A percentile compares a stretch with the other conserved stretches of the same genome.
Evolutionary conservation across 305 asterid species (phyloP).

Genomic region (Fraxinus platypoda): DNA sequence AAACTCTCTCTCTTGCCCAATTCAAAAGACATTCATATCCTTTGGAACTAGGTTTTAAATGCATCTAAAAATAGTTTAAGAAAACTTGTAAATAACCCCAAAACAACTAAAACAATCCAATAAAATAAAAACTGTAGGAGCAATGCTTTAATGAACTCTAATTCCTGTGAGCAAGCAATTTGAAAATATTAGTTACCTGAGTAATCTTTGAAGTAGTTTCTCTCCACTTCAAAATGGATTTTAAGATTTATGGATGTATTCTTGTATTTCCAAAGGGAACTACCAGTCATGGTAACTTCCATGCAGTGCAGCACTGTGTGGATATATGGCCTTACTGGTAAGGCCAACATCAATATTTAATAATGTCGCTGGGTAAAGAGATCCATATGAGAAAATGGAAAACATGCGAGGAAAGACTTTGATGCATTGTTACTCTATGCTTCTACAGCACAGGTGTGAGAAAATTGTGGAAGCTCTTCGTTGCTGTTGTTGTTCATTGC

Average conservation of each 20-base stretch:
- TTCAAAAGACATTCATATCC: background rate
- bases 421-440: background rate
- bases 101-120: background rate
- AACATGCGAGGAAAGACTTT: background rate
- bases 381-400: background rate
- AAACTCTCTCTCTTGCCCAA: background rate
- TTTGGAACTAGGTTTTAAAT: background rate
- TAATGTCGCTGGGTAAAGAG: background rate
- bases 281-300: background rate
- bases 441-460: background rate
- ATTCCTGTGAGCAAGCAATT: background rate
- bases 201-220: background rate
- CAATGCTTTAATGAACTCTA: background rate
- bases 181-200: background rate
- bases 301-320: background rate
- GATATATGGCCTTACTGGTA: background rate
- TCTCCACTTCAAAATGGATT: background rate
- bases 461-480: constrained; percentile 4
- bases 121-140: background rate
- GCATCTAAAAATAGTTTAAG: background rate
- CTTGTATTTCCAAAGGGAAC: background rate
- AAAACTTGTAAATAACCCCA: background rate
- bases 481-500: constrained; percentile 1
- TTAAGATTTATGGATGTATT: background rate
- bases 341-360: background rate